phyloP scores from a whole-genome alignment of 176 grass and related monocot genomes.

The Juncus inflexus region DNA sequence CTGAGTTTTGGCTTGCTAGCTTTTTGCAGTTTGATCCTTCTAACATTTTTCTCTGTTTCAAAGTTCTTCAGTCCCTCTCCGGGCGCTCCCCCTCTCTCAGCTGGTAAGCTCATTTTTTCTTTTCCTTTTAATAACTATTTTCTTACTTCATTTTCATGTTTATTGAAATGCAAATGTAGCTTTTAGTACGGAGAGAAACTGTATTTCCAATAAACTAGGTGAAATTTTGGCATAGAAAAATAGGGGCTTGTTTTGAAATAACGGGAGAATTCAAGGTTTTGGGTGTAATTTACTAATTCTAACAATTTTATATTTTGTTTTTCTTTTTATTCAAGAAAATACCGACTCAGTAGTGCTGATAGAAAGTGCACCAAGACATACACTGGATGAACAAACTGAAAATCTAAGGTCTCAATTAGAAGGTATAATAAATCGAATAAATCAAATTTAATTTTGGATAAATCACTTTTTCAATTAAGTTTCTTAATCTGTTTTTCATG shows the following conservation, averaged over 20 bases:
- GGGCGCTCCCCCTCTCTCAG: background rate
- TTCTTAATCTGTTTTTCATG: background rate
- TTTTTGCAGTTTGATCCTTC: slow-evolving; percentile 19
- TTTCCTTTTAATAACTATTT: background rate
- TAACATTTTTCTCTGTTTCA: slow-evolving; percentile 22
- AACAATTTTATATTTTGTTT: background rate
- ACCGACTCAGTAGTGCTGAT: background rate
- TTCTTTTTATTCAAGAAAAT: slow-evolving; percentile 1
- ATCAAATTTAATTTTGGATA: background rate
- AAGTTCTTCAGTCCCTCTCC: slow-evolving; percentile 30
- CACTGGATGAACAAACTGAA: background rate
- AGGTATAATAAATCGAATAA: slow-evolving; percentile 20
- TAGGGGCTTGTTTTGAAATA: background rate
- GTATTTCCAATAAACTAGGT: background rate
- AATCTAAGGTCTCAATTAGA: slow-evolving; percentile 5
- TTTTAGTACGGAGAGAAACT: no score
- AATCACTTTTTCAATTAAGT: background rate
- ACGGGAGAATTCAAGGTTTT: background rate
- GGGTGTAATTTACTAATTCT: background rate
- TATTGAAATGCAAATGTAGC: background rate
- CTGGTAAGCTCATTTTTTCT: slow-evolving; percentile 1
- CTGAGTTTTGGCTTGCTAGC: slow-evolving; percentile 22
- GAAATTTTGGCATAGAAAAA: slow-evolving; percentile 1
- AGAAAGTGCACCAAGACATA: slow-evolving; percentile 5
- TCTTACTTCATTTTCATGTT: slow-evolving; percentile 1